Conservation (phyloP, 225 moss, liverwort and hornwort species). For the Physcomitrellopsis africana region DNA sequence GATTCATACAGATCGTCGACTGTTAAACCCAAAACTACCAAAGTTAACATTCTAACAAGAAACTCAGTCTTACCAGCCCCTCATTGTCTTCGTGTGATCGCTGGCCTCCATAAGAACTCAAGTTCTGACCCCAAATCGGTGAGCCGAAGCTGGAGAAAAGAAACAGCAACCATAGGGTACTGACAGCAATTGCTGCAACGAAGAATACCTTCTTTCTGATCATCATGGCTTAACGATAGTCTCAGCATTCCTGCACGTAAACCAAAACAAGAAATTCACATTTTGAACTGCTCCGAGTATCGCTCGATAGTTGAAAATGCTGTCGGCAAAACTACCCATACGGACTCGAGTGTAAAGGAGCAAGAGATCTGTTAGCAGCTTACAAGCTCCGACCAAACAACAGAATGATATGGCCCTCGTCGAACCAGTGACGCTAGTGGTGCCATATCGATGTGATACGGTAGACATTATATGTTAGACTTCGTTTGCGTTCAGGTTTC, state of each 20-base stretch:
- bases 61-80: constrained; percentile 22
- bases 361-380: too few relatives aligned
- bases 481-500: constrained; percentile 8
- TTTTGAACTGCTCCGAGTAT: not conserved
- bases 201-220: constrained; percentile 21
- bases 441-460: not conserved
- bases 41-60: constrained; percentile 3
- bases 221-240: constrained; percentile 29
- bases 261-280: not conserved
- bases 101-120: constrained; percentile 17
- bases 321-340: too few relatives aligned
- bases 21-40: too few relatives aligned
- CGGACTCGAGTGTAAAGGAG: too few relatives aligned
- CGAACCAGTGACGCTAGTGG: too few relatives aligned
- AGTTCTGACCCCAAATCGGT: constrained; percentile 17
- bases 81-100: not conserved
- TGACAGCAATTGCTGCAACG: constrained; percentile 26
- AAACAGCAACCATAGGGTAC: constrained; percentile 31
- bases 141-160: constrained; percentile 25
- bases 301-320: not conserved
- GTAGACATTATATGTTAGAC: not conserved
- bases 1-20: too few relatives aligned
- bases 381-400: too few relatives aligned
- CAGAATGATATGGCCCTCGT: too few relatives aligned
- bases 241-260: constrained; percentile 18